These are phyloP conservation scores for Coffea humblotiana DNA, from an alignment of 305 asterid species.

Conservation along the genomic window DNA sequence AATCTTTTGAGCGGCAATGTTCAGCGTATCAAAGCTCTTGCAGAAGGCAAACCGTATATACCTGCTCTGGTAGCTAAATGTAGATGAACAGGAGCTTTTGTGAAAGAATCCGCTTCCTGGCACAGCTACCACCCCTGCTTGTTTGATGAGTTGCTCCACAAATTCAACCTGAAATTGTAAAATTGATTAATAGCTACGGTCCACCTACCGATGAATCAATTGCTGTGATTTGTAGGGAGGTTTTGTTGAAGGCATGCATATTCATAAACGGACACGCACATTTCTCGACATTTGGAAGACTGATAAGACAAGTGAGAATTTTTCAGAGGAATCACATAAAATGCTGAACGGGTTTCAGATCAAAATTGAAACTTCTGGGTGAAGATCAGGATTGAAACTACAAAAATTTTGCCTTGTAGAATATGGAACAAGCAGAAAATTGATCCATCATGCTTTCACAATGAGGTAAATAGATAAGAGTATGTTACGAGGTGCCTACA, in stretches of 20 bases:
- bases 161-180: slow-evolving; percentile 54
- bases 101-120: slow-evolving; percentile 85
- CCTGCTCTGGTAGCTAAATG: slow-evolving; percentile 28
- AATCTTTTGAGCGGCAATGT: slow-evolving; percentile 60
- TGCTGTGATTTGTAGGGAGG: neutral
- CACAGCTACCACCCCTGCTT: slow-evolving; percentile 90
- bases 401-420: neutral
- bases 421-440: slow-evolving; percentile 10
- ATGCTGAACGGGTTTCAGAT: neutral
- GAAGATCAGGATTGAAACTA: neutral
- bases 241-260: neutral
- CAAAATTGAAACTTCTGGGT: too few relatives aligned
- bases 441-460: slow-evolving; percentile 1
- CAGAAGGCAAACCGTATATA: slow-evolving; percentile 84
- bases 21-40: slow-evolving; percentile 63
- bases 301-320: too few relatives aligned
- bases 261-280: neutral
- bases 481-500: slow-evolving; percentile 41
- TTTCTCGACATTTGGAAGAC: neutral
- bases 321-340: neutral
- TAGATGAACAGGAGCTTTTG: slow-evolving; percentile 20
- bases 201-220: too few relatives aligned
- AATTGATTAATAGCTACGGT: too few relatives aligned
- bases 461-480: neutral
- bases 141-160: slow-evolving; percentile 70